These are phyloP conservation scores for Wickerhamiella kurtzmanii DNA, from an alignment of 805 yeast genomes.

Conservation along the genomic window DNA sequence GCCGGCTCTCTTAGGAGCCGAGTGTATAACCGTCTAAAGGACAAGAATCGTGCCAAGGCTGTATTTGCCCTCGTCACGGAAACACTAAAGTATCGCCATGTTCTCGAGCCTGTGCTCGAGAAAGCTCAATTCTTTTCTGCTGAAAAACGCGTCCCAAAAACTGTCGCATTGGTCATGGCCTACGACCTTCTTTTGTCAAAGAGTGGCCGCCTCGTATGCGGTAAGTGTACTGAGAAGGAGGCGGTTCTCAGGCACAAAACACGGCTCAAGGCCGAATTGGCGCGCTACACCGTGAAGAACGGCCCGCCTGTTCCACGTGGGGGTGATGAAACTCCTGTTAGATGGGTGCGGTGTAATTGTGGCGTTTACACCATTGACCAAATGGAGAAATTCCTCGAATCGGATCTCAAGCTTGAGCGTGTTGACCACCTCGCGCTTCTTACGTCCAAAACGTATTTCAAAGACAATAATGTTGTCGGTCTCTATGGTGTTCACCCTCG, in stretches of 20 bases:
- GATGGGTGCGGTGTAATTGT: slow-evolving; percentile 45
- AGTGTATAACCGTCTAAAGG: slow-evolving; percentile 17
- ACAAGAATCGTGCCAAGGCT: slow-evolving; percentile 54
- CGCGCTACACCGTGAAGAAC: slow-evolving; percentile 59
- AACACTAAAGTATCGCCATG: slow-evolving; percentile 56
- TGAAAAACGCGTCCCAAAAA: slow-evolving; percentile 36
- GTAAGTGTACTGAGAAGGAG: slow-evolving; percentile 76
- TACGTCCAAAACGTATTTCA: slow-evolving; percentile 28
- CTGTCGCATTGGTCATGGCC: slow-evolving; percentile 48
- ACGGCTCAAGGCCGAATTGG: slow-evolving; percentile 68
- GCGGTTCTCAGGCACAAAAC: slow-evolving; percentile 67
- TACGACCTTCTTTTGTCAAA: slow-evolving; percentile 71
- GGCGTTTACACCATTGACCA: slow-evolving; percentile 34
- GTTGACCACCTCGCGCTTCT: slow-evolving; percentile 23
- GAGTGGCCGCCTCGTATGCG: slow-evolving; percentile 74
- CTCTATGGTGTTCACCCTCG: slow-evolving; percentile 73
- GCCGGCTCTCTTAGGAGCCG: slow-evolving; percentile 26
- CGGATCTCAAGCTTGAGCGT: slow-evolving; percentile 5
- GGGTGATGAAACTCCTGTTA: slow-evolving; percentile 28
- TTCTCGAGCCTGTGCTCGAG: slow-evolving; percentile 47
- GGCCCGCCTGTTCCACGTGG: neutral
- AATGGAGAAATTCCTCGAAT: slow-evolving; percentile 22
- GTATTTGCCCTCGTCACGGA: slow-evolving; percentile 72
- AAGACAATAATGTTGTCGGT: slow-evolving; percentile 61
- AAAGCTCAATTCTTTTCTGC: slow-evolving; percentile 42